phyloP scores from a whole-genome alignment of 2,329 filamentous ascomycete species.

The Penicillium crustosum region DNA sequence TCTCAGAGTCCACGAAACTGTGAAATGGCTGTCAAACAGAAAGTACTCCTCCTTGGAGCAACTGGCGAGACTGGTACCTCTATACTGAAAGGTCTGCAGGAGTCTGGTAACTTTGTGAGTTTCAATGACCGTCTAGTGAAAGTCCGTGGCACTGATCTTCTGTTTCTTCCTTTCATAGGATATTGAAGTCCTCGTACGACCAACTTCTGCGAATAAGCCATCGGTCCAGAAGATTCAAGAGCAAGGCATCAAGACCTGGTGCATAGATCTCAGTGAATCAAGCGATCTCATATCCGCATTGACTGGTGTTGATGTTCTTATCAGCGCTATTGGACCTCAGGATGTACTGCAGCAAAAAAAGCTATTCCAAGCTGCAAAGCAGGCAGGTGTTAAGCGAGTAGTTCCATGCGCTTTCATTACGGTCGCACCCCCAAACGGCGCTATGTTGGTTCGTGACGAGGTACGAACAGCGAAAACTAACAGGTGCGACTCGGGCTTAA shows the following conservation, averaged over 20 bases:
- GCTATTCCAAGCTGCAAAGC: constrained; percentile 39
- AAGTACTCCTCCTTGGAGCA: constrained; percentile 29
- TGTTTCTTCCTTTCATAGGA: constrained; percentile 32
- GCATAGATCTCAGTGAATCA: not conserved
- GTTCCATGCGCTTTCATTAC: constrained; percentile 48
- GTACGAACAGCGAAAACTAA: constrained; percentile 11
- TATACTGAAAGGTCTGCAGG: constrained; percentile 27
- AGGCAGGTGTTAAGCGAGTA: constrained; percentile 28
- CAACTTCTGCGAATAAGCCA: constrained; percentile 45
- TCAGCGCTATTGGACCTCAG: constrained; percentile 36
- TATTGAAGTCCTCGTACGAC: constrained; percentile 45
- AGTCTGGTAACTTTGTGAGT: constrained; percentile 23
- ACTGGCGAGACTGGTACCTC: constrained; percentile 31
- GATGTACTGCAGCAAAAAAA: constrained; percentile 37
- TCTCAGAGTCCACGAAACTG: not conserved
- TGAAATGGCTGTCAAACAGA: not conserved
- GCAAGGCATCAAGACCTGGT: constrained; percentile 40
- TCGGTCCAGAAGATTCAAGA: constrained; percentile 11
- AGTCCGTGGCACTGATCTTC: not conserved
- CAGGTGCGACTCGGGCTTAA: not conserved
- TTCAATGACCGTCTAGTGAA: not conserved
- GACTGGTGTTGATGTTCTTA: constrained; percentile 41
- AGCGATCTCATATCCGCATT: not conserved
- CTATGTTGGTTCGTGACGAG: constrained; percentile 30
- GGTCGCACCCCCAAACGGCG: constrained; percentile 36